A percentile compares a stretch with the other conserved stretches of the same genome.
These are phyloP conservation scores for Fusarium oligoseptatum DNA, from an alignment of 2,329 filamentous ascomycete genomes.

Conservation along the genomic window DNA sequence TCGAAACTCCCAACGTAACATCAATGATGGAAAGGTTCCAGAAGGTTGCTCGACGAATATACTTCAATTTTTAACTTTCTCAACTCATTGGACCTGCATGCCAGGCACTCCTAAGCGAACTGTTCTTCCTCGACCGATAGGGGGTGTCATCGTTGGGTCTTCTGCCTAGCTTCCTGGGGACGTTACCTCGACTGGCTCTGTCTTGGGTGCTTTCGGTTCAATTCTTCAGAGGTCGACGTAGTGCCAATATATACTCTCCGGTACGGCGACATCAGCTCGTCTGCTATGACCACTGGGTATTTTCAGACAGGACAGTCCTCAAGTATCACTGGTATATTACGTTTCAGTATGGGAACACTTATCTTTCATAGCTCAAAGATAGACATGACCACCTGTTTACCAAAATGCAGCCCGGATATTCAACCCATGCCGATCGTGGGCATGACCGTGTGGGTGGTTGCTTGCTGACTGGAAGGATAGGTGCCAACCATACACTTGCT, in stretches of 20 bases:
- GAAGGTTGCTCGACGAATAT: accelerated
- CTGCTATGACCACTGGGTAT: not conserved
- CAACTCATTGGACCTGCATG: not conserved
- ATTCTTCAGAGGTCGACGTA: not conserved
- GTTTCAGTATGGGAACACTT: not conserved
- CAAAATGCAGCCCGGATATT: not conserved
- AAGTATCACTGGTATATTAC: not conserved
- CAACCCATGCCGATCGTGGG: too few species aligned
- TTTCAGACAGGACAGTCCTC: not conserved
- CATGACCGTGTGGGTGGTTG: not conserved
- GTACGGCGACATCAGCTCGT: not conserved
- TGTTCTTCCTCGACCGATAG: not conserved
- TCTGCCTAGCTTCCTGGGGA: not conserved
- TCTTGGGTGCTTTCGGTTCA: not conserved
- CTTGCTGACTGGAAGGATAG: not conserved
- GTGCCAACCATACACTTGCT: not conserved
- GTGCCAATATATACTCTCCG: not conserved
- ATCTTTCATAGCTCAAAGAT: accelerated
- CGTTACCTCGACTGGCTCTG: not conserved
- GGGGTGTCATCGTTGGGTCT: not conserved
- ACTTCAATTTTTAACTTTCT: not conserved
- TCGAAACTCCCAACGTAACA: not conserved
- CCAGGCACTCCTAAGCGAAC: not conserved
- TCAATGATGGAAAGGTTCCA: not conserved
- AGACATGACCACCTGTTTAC: not conserved